A percentile compares a stretch with the other conserved stretches of the same genome.
phyloP scores from a whole-genome alignment of 352 stramenopile genomes.

The Globisporangium acanthophoron region DNA sequence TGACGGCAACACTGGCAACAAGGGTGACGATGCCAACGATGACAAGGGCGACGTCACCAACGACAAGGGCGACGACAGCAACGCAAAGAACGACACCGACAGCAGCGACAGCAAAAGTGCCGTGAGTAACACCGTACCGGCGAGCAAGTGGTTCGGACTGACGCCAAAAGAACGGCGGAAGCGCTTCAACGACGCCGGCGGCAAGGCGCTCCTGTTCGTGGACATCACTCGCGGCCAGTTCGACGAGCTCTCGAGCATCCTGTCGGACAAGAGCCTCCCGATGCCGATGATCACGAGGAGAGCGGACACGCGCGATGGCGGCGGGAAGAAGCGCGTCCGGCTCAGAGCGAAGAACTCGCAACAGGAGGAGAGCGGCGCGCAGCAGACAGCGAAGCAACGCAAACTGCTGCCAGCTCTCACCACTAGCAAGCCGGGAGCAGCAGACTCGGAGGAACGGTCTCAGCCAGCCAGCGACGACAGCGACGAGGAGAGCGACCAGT shows the following conservation, averaged over 20 bases:
- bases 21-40: neutral
- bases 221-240: slow-evolving; percentile 1
- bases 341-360: neutral
- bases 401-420: neutral
- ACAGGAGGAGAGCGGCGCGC: neutral
- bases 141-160: neutral
- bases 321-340: neutral
- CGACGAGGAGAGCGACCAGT: neutral
- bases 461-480: neutral
- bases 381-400: neutral
- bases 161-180: neutral
- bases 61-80: neutral
- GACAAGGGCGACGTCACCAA: neutral
- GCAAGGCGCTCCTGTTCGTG: slow-evolving; percentile 1
- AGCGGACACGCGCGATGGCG: neutral
- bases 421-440: neutral
- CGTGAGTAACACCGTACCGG: neutral
- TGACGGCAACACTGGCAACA: neutral
- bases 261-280: neutral
- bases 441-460: neutral
- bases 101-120: neutral
- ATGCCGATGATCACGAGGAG: neutral
- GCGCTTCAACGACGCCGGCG: slow-evolving; percentile 1
- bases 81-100: neutral
- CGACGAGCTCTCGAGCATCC: neutral